Conservation (phyloP, 768 basidiomycete genomes). For the Gloeophyllum trabeum region DNA sequence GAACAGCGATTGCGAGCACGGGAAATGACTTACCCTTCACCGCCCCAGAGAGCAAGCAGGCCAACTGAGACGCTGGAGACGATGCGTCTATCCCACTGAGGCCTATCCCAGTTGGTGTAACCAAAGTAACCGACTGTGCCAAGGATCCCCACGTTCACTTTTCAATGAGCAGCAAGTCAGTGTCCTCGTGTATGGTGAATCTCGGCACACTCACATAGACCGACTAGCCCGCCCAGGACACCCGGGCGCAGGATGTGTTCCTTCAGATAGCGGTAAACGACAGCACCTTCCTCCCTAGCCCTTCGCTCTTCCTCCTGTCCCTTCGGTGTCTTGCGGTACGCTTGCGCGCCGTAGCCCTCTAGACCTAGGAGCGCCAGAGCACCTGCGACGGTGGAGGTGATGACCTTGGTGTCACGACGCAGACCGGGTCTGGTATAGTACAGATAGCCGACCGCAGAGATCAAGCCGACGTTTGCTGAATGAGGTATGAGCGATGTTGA, state of each 20-base stretch:
- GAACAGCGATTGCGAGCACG: background rate
- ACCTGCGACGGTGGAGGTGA: slow-evolving; percentile 42
- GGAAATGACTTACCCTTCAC: slow-evolving; percentile 46
- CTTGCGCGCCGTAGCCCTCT: slow-evolving; percentile 55
- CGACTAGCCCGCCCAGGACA: slow-evolving; percentile 53
- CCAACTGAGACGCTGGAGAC: slow-evolving; percentile 49
- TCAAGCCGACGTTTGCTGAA: slow-evolving; percentile 60
- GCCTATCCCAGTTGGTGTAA: slow-evolving; percentile 55
- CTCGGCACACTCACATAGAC: slow-evolving; percentile 33
- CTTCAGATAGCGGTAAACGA: slow-evolving; percentile 39
- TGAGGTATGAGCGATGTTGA: background rate
- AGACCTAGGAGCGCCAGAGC: slow-evolving; percentile 44
- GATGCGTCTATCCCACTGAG: slow-evolving; percentile 51
- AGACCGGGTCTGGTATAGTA: slow-evolving; percentile 54
- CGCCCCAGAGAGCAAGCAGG: slow-evolving; percentile 46
- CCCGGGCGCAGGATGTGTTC: slow-evolving; percentile 54
- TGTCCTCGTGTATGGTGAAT: background rate
- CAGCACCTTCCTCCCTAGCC: slow-evolving; percentile 45
- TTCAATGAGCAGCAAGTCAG: background rate
- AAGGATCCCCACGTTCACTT: slow-evolving; percentile 55
- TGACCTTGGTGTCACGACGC: slow-evolving; percentile 40
- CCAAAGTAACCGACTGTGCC: slow-evolving; percentile 51
- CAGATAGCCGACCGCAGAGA: slow-evolving; percentile 48
- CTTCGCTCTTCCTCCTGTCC: slow-evolving; percentile 45
- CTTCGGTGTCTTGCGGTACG: slow-evolving; percentile 43